Evolutionary conservation across 495 filamentous ascomycete genomes (phyloP).

Genomic region (Daldinia caldariorum): DNA sequence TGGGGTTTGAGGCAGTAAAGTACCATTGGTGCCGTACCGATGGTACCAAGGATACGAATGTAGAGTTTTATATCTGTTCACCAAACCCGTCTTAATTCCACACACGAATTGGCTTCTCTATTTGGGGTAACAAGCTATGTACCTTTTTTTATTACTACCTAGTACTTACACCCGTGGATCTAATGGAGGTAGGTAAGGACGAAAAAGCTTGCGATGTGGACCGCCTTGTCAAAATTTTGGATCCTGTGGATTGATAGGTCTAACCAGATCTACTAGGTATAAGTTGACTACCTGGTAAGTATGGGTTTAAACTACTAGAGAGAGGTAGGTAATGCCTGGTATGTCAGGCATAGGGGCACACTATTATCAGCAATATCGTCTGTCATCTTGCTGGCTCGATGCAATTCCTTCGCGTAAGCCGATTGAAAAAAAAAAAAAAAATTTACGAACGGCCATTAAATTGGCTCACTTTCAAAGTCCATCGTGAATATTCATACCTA

Average conservation of each 20-base stretch:
- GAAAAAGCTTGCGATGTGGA: slow-evolving; percentile 29
- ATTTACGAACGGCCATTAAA: neutral
- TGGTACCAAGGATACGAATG: slow-evolving; percentile 27
- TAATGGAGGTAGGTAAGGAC: slow-evolving; percentile 2
- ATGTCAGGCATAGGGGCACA: slow-evolving; percentile 10
- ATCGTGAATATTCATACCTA: too few species aligned
- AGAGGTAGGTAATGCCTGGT: slow-evolving; percentile 10
- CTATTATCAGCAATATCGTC: slow-evolving; percentile 3
- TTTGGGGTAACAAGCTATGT: slow-evolving; percentile 21
- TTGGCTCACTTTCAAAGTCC: too few species aligned
- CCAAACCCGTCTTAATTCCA: slow-evolving; percentile 33
- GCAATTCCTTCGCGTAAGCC: slow-evolving; percentile 24
- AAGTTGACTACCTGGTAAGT: too few species aligned
- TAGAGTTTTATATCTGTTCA: slow-evolving; percentile 2
- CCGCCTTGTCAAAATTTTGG: slow-evolving; percentile 17
- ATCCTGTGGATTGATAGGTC: neutral
- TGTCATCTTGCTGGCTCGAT: slow-evolving; percentile 18
- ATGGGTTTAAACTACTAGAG: too few species aligned
- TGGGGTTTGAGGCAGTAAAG: neutral
- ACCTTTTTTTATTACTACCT: slow-evolving; percentile 10
- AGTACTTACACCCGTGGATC: too few species aligned
- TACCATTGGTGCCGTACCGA: too few species aligned
- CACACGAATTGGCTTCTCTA: slow-evolving; percentile 17
- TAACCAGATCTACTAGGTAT: too few species aligned
- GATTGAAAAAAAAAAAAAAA: slow-evolving; percentile 28